Base-by-base conservation (phyloP, 2,329 filamentous ascomycete genomes). In the Aspergillus hiratsukae region DNA sequence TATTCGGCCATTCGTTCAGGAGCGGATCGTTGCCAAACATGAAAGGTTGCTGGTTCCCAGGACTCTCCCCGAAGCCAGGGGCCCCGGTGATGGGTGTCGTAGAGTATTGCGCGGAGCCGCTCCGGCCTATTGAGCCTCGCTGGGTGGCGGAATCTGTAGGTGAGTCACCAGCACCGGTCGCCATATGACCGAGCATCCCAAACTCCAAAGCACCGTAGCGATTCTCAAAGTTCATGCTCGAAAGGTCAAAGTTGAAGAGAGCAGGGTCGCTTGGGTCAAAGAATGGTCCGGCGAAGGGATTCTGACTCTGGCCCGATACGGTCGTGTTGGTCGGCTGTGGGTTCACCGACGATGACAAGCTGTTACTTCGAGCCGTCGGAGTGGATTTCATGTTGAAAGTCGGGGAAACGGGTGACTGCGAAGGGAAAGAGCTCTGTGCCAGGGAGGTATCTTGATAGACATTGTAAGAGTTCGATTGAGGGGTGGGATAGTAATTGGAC, bases 201-300 rank as follows among this genome's bases (percentile, higher is more conserved):
- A 97, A 97, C 73, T 97, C 94, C 72, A 96, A 82, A 19, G 92
- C 93, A 58, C 92, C 93, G 69, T 97, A 99, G 62, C 96, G 91
- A 70, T 94, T 97, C 55, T 91, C 92, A 72, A 97, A 99, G 71
- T 94, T 94, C 71, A 97, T 83, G 57, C 91, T 91, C 54, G 95
- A 91, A 10, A 97, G 84, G 71, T 97, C 92, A 72, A 97, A 96
- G 71, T 97, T 97, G 82, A 95, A 97, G 54, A 96, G 77, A 0
- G 91, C 89, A 3, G 92, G 91, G 70, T 97, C 94, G 69, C 90
- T 94, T 0, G 91, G 90, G 65, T 97, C 92, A 68, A 97, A 96
- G 29, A 95, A 81, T 0, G 82, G 73, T 4, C 79, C 76, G 37
- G 78, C 81, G 63, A 84, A 83, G 6, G 75, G 69, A 56, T 72